phyloP scores from a whole-genome alignment of 2,329 filamentous ascomycete genomes.

The Sarocladium kiliense region DNA sequence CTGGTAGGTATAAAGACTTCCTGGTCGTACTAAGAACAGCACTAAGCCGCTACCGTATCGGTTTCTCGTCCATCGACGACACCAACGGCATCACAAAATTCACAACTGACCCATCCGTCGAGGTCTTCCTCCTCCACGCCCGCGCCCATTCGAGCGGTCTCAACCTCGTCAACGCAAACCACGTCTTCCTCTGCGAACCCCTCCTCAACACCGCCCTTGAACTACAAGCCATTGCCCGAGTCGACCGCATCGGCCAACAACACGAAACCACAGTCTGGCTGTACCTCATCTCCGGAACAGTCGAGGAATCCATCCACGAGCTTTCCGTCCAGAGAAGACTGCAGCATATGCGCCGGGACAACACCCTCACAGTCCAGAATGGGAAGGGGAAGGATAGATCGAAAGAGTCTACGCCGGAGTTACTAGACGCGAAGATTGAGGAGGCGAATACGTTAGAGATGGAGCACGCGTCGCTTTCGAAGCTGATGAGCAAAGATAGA shows the following conservation, averaged over 20 bases:
- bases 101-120: conserved; percentile 64
- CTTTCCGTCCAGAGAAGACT: conserved; percentile 75
- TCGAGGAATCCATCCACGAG: conserved; percentile 88
- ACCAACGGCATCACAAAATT: conserved; percentile 68
- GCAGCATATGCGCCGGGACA: conserved; percentile 61
- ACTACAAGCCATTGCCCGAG: conserved; percentile 88
- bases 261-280: conserved; percentile 91
- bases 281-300: conserved; percentile 84
- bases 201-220: conserved; percentile 91
- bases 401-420: conserved; percentile 35
- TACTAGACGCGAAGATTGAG: conserved; percentile 63
- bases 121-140: conserved; percentile 86
- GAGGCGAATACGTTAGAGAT: conserved; percentile 81
- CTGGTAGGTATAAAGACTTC: conserved; percentile 63
- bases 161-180: conserved; percentile 86
- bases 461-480: conserved; percentile 64
- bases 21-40: conserved; percentile 67
- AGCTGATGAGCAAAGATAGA: conserved; percentile 64
- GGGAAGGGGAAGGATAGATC: conserved; percentile 28
- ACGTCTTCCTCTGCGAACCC: conserved; percentile 93
- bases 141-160: conserved; percentile 83
- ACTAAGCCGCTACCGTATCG: conserved; percentile 67
- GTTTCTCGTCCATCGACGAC: conserved; percentile 64
- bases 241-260: conserved; percentile 89
- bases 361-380: conserved; percentile 8